Conservation (phyloP, 2,329 filamentous ascomycete species). For the Elsinoe necatrix region DNA sequence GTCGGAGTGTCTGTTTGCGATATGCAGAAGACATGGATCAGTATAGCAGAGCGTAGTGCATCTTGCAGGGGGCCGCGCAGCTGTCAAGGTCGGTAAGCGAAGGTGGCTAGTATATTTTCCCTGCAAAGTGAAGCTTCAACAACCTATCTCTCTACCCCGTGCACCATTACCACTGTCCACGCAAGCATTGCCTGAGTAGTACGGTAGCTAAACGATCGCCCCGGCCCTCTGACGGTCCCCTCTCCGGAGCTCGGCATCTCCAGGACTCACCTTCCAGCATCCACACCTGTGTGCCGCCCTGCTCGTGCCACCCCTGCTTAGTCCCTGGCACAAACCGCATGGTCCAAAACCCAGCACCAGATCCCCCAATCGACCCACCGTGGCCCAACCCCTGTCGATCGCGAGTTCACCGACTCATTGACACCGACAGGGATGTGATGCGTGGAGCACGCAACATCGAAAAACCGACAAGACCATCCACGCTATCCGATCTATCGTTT, state of each 20-base stretch:
- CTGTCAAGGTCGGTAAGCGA: background rate
- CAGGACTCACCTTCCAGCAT: background rate
- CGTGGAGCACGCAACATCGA: too few species aligned
- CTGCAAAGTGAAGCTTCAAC: background rate
- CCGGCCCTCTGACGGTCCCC: background rate
- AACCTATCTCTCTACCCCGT: background rate
- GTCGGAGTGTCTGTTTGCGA: background rate
- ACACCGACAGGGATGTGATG: background rate
- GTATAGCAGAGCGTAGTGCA: background rate
- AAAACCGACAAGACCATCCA: background rate
- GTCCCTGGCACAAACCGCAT: background rate
- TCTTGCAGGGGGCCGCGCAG: background rate
- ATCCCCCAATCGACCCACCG: background rate
- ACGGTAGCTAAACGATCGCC: background rate
- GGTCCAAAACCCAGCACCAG: background rate
- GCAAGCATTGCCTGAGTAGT: background rate
- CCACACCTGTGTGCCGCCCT: background rate
- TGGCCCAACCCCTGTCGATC: conserved; percentile 47
- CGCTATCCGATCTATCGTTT: conserved; percentile 4
- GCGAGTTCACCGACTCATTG: conserved; percentile 62
- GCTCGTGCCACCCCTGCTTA: background rate
- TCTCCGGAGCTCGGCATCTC: background rate
- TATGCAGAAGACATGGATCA: background rate
- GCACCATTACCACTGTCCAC: background rate
- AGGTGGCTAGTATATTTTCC: background rate